A percentile compares a stretch with the other conserved stretches of the same genome.
Conservation (phyloP, 2,329 filamentous ascomycete species). For the Penicillium sp. region DNA sequence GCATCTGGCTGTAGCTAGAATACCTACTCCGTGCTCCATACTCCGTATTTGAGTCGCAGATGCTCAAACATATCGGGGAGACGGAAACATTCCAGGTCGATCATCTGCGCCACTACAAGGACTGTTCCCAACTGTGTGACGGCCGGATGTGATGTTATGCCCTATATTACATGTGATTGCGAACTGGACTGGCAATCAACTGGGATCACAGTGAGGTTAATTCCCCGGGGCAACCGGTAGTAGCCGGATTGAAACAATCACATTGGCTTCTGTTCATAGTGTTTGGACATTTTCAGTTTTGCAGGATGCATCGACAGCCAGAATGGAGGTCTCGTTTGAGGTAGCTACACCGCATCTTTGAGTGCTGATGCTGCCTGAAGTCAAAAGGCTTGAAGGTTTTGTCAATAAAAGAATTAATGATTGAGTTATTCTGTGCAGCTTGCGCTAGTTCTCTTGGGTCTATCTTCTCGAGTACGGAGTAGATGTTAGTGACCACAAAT, state of each 20-base stretch:
- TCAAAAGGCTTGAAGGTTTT: too few relatives aligned
- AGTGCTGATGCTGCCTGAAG: neutral
- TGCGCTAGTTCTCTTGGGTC: too few relatives aligned
- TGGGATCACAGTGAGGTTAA: neutral
- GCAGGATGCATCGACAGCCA: neutral
- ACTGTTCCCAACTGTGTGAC: constrained; percentile 10
- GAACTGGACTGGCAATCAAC: constrained; percentile 3
- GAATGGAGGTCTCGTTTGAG: neutral
- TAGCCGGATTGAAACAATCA: neutral
- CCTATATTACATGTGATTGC: constrained; percentile 7
- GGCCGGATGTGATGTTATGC: constrained; percentile 11
- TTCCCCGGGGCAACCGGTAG: neutral
- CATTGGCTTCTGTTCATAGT: neutral
- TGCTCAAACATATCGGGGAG: neutral
- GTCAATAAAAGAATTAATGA: too few relatives aligned
- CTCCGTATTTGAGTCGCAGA: too few relatives aligned
- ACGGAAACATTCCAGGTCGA: neutral
- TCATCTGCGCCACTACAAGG: neutral
- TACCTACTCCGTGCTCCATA: constrained; percentile 1
- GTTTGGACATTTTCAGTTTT: neutral
- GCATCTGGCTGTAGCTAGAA: constrained; percentile 6
- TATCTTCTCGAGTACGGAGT: too few relatives aligned
- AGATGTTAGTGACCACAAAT: too few relatives aligned
- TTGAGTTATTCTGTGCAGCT: too few relatives aligned
- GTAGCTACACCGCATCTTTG: neutral